Base-by-base conservation (phyloP, 345 rosid genomes). In the Citrus cavaleriei region DNA sequence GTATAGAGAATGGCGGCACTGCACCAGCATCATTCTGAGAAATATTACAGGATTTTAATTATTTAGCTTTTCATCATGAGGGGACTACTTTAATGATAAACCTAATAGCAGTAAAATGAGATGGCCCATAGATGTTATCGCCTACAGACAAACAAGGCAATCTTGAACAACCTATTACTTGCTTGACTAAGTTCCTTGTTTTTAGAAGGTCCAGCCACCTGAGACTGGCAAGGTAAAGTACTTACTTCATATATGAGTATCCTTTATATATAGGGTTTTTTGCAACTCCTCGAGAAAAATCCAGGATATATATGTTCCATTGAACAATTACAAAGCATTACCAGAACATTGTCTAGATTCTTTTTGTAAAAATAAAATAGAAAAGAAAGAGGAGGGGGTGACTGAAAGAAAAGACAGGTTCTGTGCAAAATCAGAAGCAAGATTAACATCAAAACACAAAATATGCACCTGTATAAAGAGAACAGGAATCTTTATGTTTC, bases 401-500 rank as follows among this genome's bases (percentile, higher is more conserved):
- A 32, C 7, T 28, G 40, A 30, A 77, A 73, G 24, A 42, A 40
- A 70, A 59, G 35, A 38, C 38, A 14, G 55, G 35, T 61, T 21
- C 19, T 35, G 38, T 35, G 66, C 66, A 63, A 57, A 77, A 61
- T 57, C 16, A 24, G 70, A 73, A 59, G 68, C 58, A 79, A 46
- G 57, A 74, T 68, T 18, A 60, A 42, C 7, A 78, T 13, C 30
- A 72, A 80, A 84, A 46, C 6, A 72, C 63, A 60, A 55, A 69
- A 75, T 10, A 68, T 28, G 72, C 79, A 95, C 99, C 98, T 95
- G 98, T 78, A 95, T 91, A 81, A 88, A 95, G 66, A 95, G 98
- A 85, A 93, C 89, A 18, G 99, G 99, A 87, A 95, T 83, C 91
- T 93, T 93, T 76, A 95, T 87, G 79, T 91, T 84, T 81, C 90